Evolutionary conservation across 2,329 filamentous ascomycete genomes (phyloP).

Genomic region (Gaeumannomyces sp.): DNA sequence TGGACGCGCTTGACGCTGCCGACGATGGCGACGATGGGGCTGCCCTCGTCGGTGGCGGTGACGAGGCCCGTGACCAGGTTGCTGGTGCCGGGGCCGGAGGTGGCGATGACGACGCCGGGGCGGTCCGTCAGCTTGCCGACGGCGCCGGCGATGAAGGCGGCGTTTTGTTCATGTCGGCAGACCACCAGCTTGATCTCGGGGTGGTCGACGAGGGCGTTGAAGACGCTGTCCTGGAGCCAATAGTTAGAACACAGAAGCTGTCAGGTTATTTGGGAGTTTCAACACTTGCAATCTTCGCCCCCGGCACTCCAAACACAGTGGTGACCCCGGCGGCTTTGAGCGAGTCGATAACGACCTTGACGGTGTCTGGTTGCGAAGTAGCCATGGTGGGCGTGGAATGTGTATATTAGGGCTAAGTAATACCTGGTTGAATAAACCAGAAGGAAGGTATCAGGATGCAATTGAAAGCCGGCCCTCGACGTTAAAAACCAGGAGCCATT

Average conservation of each 20-base stretch:
- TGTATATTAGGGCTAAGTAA: too few relatives aligned
- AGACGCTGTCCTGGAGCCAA: conserved; percentile 31
- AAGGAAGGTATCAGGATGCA: too few relatives aligned
- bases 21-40: conserved; percentile 42
- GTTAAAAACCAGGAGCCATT: neutral
- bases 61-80: conserved; percentile 40
- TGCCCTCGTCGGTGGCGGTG: conserved; percentile 40
- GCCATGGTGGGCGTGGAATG: neutral
- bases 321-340: conserved; percentile 33
- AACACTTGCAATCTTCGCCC: conserved; percentile 31
- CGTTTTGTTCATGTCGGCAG: conserved; percentile 43
- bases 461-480: too few relatives aligned
- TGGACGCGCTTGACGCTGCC: conserved; percentile 37
- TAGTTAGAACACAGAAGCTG: too few relatives aligned
- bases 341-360: conserved; percentile 24
- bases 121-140: conserved; percentile 38
- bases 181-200: conserved; percentile 40
- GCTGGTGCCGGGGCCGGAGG: conserved; percentile 39
- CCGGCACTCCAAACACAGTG: conserved; percentile 40
- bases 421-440: too few relatives aligned
- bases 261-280: too few relatives aligned
- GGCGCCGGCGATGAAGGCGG: conserved; percentile 42
- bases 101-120: conserved; percentile 40
- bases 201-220: conserved; percentile 38
- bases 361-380: conserved; percentile 18